phyloP scores from a whole-genome alignment of 73 alveolate species.

The Effrenium voratum region DNA sequence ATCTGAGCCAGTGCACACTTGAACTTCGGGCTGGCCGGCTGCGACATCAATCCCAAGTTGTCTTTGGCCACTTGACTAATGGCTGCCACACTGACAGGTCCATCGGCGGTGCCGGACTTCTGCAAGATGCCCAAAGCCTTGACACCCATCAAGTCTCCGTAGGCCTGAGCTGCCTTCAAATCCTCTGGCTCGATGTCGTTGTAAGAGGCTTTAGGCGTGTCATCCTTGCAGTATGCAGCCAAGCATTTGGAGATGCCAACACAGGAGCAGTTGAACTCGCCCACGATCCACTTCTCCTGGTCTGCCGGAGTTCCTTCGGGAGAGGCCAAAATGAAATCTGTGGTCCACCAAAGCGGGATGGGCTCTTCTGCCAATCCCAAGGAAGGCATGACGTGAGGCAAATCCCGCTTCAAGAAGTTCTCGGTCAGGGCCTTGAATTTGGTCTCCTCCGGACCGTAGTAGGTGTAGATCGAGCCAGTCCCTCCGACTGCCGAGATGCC shows the following conservation, averaged over 20 bases:
- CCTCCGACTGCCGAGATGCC: neutral
- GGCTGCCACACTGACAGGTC: too few relatives aligned
- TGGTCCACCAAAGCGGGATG: neutral
- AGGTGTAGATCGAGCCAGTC: neutral
- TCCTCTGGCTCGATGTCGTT: neutral
- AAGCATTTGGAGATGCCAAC: neutral
- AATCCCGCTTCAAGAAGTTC: neutral
- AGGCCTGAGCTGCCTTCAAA: neutral
- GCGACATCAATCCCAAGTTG: too few relatives aligned
- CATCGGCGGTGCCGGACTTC: too few relatives aligned
- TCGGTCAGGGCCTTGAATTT: neutral
- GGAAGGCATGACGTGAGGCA: neutral
- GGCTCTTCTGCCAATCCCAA: neutral
- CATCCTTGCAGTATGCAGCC: neutral
- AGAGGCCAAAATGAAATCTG: neutral
- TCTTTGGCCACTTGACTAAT: too few relatives aligned
- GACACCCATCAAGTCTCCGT: too few relatives aligned
- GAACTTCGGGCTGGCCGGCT: too few relatives aligned
- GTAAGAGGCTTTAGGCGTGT: neutral
- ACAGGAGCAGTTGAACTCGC: neutral
- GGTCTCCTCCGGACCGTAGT: neutral
- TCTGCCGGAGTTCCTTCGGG: neutral
- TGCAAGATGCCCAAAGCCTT: too few relatives aligned
- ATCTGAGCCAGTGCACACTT: too few relatives aligned
- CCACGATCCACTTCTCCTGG: neutral